phyloP scores from a whole-genome alignment of 2,329 filamentous ascomycete species.

The Aspergillus candidus region DNA sequence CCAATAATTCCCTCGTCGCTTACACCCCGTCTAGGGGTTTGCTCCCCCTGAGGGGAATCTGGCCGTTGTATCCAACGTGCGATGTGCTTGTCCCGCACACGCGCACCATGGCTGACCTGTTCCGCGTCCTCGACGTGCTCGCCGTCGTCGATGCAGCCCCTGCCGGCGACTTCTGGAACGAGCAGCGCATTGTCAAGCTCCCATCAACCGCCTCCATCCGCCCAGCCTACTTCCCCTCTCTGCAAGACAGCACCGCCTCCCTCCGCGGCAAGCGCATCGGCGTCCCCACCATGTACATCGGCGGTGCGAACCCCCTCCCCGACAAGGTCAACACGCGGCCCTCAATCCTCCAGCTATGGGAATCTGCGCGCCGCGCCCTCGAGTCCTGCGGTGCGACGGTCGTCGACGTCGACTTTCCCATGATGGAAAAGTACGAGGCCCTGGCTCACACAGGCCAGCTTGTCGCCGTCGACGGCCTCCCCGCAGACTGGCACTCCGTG shows the following conservation, averaged over 20 bases:
- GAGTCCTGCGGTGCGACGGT: slow-evolving; percentile 29
- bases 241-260: slow-evolving; percentile 23
- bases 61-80: slow-evolving; percentile 53
- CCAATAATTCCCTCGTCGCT: slow-evolving; percentile 51
- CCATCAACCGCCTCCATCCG: slow-evolving; percentile 27
- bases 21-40: slow-evolving; percentile 52
- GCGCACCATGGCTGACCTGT: slow-evolving; percentile 46
- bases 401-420: slow-evolving; percentile 29
- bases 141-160: slow-evolving; percentile 38
- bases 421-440: slow-evolving; percentile 27
- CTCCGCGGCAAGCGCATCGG: slow-evolving; percentile 44
- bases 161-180: slow-evolving; percentile 50
- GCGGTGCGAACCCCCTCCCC: slow-evolving; percentile 27
- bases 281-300: slow-evolving; percentile 49
- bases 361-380: slow-evolving; percentile 20
- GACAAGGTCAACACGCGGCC: slow-evolving; percentile 31
- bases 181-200: slow-evolving; percentile 44
- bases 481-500: slow-evolving; percentile 42
- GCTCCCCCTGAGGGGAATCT: slow-evolving; percentile 48
- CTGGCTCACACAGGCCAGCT: slow-evolving; percentile 27
- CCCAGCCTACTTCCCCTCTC: slow-evolving; percentile 27
- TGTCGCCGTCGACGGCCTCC: slow-evolving; percentile 39
- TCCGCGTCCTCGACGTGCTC: slow-evolving; percentile 46
- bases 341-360: slow-evolving; percentile 36
- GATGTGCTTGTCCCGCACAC: slow-evolving; percentile 52